Evolutionary conservation across 257 asterid genomes (phyloP), one percentile per base, ranked within the genome.

Genomic region (Primulina huaijiensis): DNA sequence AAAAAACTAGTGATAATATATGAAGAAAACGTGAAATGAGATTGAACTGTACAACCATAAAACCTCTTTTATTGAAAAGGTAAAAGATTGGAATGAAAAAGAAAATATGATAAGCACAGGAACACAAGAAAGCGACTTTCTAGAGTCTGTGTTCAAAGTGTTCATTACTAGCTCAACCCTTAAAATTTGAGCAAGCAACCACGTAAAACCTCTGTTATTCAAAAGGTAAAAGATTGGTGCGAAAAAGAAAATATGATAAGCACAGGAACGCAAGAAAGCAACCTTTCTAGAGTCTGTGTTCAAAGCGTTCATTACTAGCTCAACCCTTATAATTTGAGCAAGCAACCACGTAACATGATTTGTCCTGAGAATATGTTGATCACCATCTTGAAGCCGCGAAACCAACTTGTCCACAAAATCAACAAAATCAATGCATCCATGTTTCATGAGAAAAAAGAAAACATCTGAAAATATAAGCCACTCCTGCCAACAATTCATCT

Each of bases 341-440:
- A 93, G 89, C 83, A 93, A 78, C 99, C 96, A 93, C 8, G 99
- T 93, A 67, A 93, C 97, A 67, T 93, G 99, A 80, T 93, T 93
- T 67, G 99, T 93, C 87, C 86, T 86, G 60, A 93, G 97, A 76
- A 89, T 89, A 67, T 89, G 87, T 72, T 85, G 95, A 76, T 89
- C 95, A 31, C 85, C 84, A 79, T 84, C 96, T 82, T 93, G 99
- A 80, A 93, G 92, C 76, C 96, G 87, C 34, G 84, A 81, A 70
- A 90, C 97, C 71, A 93, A 88, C 78, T 91, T 93, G 88, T 89
- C 97, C 78, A 93, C 92, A 65, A 93, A 93, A 64, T 93, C 97
- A 80, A 88, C 96, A 81, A 93, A 89, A 80, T 93, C 99, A 78
- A 93, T 75, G 88, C 97, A 90, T 74, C 99, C 99, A 81, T 85